Percentiles rank a stretch among this genome's conserved stretches.
These are phyloP conservation scores for Eucalyptus sp. DNA, from an alignment of 345 rosid species.

Conservation along the genomic window DNA sequence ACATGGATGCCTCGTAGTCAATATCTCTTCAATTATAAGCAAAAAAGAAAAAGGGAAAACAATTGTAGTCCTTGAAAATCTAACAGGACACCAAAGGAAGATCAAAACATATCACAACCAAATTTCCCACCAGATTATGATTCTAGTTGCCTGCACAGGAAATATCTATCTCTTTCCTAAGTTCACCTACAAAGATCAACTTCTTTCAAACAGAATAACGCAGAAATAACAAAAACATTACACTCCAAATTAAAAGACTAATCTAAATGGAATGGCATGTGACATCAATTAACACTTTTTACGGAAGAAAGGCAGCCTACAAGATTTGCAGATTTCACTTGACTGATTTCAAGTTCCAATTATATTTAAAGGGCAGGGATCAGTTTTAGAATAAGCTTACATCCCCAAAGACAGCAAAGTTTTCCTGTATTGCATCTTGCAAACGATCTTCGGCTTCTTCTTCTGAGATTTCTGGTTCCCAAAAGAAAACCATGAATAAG, in stretches of 20 bases:
- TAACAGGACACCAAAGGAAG: background rate
- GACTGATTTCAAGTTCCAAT: background rate
- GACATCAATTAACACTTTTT: background rate
- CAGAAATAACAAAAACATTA: background rate
- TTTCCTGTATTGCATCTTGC: constrained; percentile 96
- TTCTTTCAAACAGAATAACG: background rate
- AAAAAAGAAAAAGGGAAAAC: background rate
- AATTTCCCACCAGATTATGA: background rate
- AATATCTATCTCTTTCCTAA: background rate
- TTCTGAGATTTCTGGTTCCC: constrained; percentile 78
- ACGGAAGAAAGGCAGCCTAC: background rate
- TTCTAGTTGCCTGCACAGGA: background rate
- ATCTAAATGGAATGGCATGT: background rate
- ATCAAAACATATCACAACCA: background rate
- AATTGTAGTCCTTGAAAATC: background rate
- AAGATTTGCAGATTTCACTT: background rate
- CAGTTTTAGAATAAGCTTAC: constrained; percentile 21
- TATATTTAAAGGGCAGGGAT: background rate
- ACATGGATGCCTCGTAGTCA: background rate
- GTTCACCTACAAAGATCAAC: background rate
- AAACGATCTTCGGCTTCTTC: constrained; percentile 94
- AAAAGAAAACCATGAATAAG: background rate
- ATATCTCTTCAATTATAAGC: background rate
- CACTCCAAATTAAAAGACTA: background rate
- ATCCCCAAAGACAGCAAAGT: constrained; percentile 93